Evolutionary conservation across 257 asterid genomes (phyloP), one percentile per base, ranked within the genome.

Genomic region (Lithospermum erythrorhizon): DNA sequence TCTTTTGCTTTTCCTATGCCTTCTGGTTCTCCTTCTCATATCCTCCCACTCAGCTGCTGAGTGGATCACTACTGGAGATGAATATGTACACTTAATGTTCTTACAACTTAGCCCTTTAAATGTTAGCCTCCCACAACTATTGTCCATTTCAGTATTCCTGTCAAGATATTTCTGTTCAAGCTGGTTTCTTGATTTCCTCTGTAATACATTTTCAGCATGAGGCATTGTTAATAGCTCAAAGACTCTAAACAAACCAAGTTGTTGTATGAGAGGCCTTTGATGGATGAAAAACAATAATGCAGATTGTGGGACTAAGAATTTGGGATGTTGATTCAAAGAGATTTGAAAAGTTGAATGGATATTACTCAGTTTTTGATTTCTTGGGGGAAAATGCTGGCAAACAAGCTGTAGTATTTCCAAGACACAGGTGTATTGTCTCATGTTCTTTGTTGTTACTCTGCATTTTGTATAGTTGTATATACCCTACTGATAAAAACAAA

Each of bases 41-140:
- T 54, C 55, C 53, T 52, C 63, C 65, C 63, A 62, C 56, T 65
- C 56, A 5, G 67, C 66, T 16, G 56, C 67, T 49, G 69, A 64
- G 7, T 57, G 65, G 62, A 64, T 18, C 24, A 54, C 47, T 29
- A 58, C 45, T 35, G 72, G 61, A 15, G 37, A 66, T 21, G 75
- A n/a, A 18, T 53, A 60, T 22, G 68, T 61, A 58, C 61, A 62
- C 61, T 77, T 20, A 6, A 63, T 17, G 61, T 80, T 79, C 62
- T 67, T 75, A 67, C 86, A 84, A 30, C 86, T 83, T 53, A 84
- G 67, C 57, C 85, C 83, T 64, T 66, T 57, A 25, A 79, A 67
- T 29, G 70, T 77, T 21, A 61, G 65, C 47, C 68, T 59, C 61
- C 64, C 17, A 55, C 73, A 69, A 53, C 30, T 71, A 52, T 59